A percentile compares a stretch with the other conserved stretches of the same genome.
These are phyloP conservation scores for Stagonosporopsis rhizophila DNA, from an alignment of 2,329 filamentous ascomycete species.

Conservation along the genomic window DNA sequence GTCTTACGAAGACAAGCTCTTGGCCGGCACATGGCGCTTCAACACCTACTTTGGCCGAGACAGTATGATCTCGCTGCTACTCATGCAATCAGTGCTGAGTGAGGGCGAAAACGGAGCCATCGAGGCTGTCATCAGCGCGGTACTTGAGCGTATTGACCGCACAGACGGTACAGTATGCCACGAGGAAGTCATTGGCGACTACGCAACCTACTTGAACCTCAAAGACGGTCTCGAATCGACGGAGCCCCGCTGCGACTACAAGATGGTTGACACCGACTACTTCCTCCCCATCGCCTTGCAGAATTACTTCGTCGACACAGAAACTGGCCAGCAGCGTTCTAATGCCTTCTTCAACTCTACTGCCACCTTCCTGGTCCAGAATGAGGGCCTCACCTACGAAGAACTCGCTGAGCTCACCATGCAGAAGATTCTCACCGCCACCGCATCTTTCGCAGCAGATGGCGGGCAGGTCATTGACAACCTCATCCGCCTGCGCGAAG, in stretches of 20 bases:
- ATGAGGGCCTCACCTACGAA: conserved; percentile 61
- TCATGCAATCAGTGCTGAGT: conserved; percentile 66
- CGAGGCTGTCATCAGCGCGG: conserved; percentile 67
- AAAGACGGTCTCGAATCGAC: conserved; percentile 62
- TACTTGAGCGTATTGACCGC: conserved; percentile 66
- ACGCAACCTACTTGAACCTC: conserved; percentile 66
- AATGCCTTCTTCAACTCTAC: conserved; percentile 51
- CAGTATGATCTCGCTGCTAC: conserved; percentile 66
- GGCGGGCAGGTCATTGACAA: conserved; percentile 60
- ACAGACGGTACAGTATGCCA: conserved; percentile 68
- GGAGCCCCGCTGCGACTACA: conserved; percentile 63
- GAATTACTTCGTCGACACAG: conserved; percentile 63
- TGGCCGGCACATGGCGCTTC: conserved; percentile 71
- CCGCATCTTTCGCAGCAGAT: conserved; percentile 59
- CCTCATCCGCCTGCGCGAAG: conserved; percentile 64
- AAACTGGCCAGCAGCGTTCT: conserved; percentile 50
- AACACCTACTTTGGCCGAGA: conserved; percentile 73
- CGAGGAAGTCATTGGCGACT: conserved; percentile 71
- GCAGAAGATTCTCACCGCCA: conserved; percentile 64
- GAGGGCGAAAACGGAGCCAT: conserved; percentile 62
- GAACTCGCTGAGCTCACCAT: conserved; percentile 61
- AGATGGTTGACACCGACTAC: conserved; percentile 70
- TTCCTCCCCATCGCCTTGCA: conserved; percentile 65
- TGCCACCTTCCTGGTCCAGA: conserved; percentile 59
- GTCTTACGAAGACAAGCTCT: conserved; percentile 68